Base-by-base conservation (phyloP, 495 filamentous ascomycete genomes). In the Penicillium chermesinum region DNA sequence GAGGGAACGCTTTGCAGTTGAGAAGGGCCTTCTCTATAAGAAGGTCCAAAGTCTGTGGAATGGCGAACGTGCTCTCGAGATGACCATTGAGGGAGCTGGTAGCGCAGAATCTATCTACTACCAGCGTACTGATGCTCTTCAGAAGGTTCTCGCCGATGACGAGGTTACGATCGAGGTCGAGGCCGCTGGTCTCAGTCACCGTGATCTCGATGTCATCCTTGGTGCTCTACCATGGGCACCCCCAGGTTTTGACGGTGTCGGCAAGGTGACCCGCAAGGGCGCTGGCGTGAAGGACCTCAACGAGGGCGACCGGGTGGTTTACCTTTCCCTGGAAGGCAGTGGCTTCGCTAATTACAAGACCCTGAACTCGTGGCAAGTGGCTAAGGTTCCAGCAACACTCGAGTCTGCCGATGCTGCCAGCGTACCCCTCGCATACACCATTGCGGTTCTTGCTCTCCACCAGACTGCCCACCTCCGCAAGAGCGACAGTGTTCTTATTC, bases 401-500 rank as follows among this genome's bases (percentile, higher is more conserved):
- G n/a, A n/a, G n/a, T n/a, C n/a, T n/a, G n/a, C n/a, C n/a, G 25
- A 30, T 30, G 25, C 25, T 10, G 25, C 25, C 4, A 10, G 25
- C 10, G 5, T 30, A 5, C 25, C 25, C 10, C 25, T 30, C 10
- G 25, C 25, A 5, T 30, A 30, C 25, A 30, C 25, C 25, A 4
- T 30, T 4, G 30, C 19, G 14, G 30, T 7, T 14, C 30, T 27
- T 15, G 41, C 18, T 6, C 10, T 25, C 2, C 12, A 4, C 3
- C 2, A 22, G 2, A 2, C 25, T 44, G 15, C n/a, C 9, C 8
- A 14, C 12, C 13, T 17, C n/a, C 17, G 12, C 32, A 18, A 34
- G 27, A 2, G 25, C 10, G 25, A 30, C 5, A 30, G 10, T 10
- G 25, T 44, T 12, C 30, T 46, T 0, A 46, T 46, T 14, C 66